Percentiles rank a stretch among this genome's conserved stretches.
These are phyloP conservation scores for Protomyces macrosporus DNA, from an alignment of 1,139 yeast species.

Conservation along the genomic window DNA sequence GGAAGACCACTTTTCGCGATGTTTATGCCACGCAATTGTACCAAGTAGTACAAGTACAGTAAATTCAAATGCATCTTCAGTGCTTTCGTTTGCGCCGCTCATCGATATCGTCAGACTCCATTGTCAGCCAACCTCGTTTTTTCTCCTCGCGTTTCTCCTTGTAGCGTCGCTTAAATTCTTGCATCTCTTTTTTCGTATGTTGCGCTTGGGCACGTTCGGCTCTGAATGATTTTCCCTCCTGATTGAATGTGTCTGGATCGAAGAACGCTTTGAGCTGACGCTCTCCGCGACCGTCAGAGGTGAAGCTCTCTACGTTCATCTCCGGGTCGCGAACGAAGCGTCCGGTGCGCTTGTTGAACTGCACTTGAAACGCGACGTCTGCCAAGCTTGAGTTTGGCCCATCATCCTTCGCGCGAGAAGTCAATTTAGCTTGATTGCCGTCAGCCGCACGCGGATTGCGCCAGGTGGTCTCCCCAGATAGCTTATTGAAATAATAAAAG, in stretches of 20 bases:
- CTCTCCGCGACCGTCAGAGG: conserved; percentile 18
- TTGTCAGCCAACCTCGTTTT: conserved; percentile 33
- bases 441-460: conserved; percentile 34
- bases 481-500: conserved; percentile 36
- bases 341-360: conserved; percentile 25
- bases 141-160: conserved; percentile 35
- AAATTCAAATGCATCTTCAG: not conserved
- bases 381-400: not conserved
- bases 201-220: conserved; percentile 32
- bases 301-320: conserved; percentile 8
- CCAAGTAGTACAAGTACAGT: not conserved
- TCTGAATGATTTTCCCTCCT: conserved; percentile 33
- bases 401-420: not conserved
- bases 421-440: not conserved
- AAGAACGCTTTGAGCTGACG: conserved; percentile 23
- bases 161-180: conserved; percentile 32
- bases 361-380: conserved; percentile 22
- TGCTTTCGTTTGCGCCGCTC: not conserved
- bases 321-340: conserved; percentile 22
- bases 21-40: too few relatives aligned
- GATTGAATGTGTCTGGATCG: conserved; percentile 28
- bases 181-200: conserved; percentile 34
- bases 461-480: conserved; percentile 37
- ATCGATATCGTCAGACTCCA: conserved; percentile 1
- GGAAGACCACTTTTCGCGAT: too few relatives aligned